Evolutionary conservation across 179 eudicot species (phyloP), one percentile per base, ranked within the genome.

Genomic region (Monotropa hypopitys): DNA sequence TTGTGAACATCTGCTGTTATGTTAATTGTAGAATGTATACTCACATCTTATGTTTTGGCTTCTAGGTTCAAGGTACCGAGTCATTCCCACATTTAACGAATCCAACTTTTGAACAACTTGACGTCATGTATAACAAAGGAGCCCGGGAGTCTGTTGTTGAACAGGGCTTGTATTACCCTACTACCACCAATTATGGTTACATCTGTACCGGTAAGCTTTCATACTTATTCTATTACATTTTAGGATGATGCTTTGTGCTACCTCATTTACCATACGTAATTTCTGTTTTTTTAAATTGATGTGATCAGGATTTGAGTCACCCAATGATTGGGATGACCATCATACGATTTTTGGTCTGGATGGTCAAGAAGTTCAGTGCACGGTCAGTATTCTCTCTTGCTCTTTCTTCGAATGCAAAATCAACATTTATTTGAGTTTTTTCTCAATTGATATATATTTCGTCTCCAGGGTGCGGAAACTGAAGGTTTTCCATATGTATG

Each of bases 321-420:
- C 89, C 68, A 67, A 82, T 40, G 88, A 92, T 76, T 92, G 90
- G 97, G 90, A 89, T 85, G 98, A 89, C 85, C 91, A 87, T 74
- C 93, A 87, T 65, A 82, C 91, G 63, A 68, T 86, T 87, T 89
- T 87, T 82, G 93, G 97, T 81, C 70, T 88, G 83, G 95, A 92
- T 84, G 94, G 97, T 88, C 87, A 87, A 74, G 91, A 94, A 61
- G 43, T 84, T 80, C 97, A 90, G 81, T 94, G 84, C 54, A 53
- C 82, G 78, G 98, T 94, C 69, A 84, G 97, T 84, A n/a, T 47
- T 53, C 70, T 54, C 38, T 47, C 42, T 51, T 73, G 13, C n/a
- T 49, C 43, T 32, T 18, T 13, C 12, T 33, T 23, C 28, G 73
- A 77, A 43, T 62, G 18, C 11, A 32, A 46, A 26, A n/a, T 53